Base-by-base conservation (phyloP, 306 rosid species). In the Arachis hypogaea region DNA sequence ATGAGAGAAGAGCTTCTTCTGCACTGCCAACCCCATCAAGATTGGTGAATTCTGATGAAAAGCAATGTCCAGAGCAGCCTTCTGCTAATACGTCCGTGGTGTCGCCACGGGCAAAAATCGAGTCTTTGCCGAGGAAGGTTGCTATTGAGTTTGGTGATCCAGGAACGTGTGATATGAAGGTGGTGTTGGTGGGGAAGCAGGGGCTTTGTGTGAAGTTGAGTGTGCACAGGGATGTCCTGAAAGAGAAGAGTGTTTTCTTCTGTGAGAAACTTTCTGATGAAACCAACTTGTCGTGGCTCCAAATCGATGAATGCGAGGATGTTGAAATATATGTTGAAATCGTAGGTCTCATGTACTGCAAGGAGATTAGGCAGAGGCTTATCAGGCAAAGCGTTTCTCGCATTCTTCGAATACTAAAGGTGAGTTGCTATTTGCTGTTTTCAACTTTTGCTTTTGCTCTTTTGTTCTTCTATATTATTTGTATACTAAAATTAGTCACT, bases 71-170 rank as follows among this genome's bases (percentile, higher is more conserved):
- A 7, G 92, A 87, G 40, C 55, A 82, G 33, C 73, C 88, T 54
- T 78, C 78, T n/a, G 73, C 71, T 6, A 60, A 84, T 59, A 80
- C 85, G 9, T 70, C 98, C 43, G 73, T 77, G 68, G 82, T 73
- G 78, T 63, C 67, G 49, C 85, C 88, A 0, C 86, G 90, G 79
- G 89, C 92, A 6, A 93, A 89, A 73, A 76, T 86, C 8, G 98
- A 90, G 65, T 80, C 78, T 70, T 85, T 89, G 86, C 98, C 98
- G 0, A 86, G 93, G 81, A 94, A 94, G 85, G 96, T 94, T 18
- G 94, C 98, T 50, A 89, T 94, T 79, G 97, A 94, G 85, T 91
- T 94, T 83, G 98, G 97, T 75, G 98, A 94, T 70, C 85, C 95
- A 16, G 97, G 98, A 82, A 91, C 90, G 18, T 86, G 97, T 84